These are phyloP conservation scores for Catunica adiposa DNA, from an alignment of 2,329 filamentous ascomycete species.

Conservation along the genomic window DNA sequence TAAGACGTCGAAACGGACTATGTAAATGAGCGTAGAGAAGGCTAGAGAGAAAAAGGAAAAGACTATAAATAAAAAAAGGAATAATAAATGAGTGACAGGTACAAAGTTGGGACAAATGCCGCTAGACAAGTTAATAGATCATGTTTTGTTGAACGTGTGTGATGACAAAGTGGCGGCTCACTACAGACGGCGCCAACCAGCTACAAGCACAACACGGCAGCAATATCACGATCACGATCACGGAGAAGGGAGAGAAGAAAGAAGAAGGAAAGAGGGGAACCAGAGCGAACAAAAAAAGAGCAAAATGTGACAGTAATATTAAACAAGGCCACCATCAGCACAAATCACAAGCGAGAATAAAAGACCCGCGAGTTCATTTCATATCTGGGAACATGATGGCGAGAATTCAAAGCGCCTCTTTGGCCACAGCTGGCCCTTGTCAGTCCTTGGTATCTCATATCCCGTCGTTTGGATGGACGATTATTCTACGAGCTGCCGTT, in stretches of 20 bases:
- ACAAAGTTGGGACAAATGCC: slow-evolving; percentile 7
- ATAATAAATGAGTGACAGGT: not conserved
- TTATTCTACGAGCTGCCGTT: not conserved
- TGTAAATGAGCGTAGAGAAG: slow-evolving; percentile 5
- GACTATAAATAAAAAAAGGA: slow-evolving; percentile 9
- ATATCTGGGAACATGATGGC: not conserved
- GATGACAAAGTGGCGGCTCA: not conserved
- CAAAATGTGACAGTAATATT: slow-evolving; percentile 1
- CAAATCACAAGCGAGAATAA: slow-evolving; percentile 1
- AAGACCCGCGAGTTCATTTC: not conserved
- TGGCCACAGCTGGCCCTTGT: not conserved
- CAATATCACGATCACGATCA: slow-evolving; percentile 2
- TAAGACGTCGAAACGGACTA: not conserved
- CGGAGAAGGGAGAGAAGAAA: not conserved
- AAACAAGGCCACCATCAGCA: not conserved
- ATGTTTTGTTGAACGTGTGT: not conserved
- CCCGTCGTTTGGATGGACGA: not conserved
- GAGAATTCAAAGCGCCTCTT: not conserved
- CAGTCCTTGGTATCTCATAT: not conserved
- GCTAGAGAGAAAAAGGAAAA: slow-evolving; percentile 5
- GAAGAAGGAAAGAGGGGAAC: not conserved
- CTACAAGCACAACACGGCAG: not conserved
- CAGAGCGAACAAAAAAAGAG: not conserved
- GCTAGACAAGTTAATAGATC: not conserved
- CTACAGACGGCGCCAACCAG: not conserved